Evolutionary conservation across 1,284 basidiomycete species (phyloP).

Genomic region (Puccinia brachypodii): DNA sequence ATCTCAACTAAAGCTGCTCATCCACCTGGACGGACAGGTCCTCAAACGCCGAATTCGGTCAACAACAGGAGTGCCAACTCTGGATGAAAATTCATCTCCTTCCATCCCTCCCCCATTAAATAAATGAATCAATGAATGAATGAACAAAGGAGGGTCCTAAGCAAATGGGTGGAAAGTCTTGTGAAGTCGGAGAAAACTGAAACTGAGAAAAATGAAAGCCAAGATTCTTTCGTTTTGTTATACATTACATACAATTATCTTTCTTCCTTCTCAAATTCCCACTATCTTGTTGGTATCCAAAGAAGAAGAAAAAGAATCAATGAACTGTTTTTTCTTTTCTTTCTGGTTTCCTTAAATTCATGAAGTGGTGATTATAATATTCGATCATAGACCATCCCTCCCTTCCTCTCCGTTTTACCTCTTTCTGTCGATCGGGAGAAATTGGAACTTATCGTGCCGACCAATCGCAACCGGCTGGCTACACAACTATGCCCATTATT

Average conservation of each 20-base stretch:
- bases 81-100: neutral
- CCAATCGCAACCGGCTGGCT: too few species aligned
- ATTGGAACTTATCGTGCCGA: constrained; percentile 1
- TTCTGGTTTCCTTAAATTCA: neutral
- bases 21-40: constrained; percentile 28
- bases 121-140: neutral
- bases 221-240: neutral
- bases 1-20: constrained; percentile 34
- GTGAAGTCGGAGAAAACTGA: neutral
- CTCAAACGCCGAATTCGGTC: constrained; percentile 36
- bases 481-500: too few species aligned
- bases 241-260: neutral
- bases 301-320: neutral
- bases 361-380: neutral
- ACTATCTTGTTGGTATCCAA: constrained; percentile 3
- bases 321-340: neutral
- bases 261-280: neutral
- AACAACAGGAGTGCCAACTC: constrained; percentile 29
- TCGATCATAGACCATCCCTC: neutral
- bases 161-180: neutral
- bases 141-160: neutral
- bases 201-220: neutral
- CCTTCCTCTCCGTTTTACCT: neutral
- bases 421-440: constrained; percentile 16
- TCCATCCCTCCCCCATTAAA: neutral